Conservation (phyloP, 176 grass and related monocot species). For the Chloris gayana region DNA sequence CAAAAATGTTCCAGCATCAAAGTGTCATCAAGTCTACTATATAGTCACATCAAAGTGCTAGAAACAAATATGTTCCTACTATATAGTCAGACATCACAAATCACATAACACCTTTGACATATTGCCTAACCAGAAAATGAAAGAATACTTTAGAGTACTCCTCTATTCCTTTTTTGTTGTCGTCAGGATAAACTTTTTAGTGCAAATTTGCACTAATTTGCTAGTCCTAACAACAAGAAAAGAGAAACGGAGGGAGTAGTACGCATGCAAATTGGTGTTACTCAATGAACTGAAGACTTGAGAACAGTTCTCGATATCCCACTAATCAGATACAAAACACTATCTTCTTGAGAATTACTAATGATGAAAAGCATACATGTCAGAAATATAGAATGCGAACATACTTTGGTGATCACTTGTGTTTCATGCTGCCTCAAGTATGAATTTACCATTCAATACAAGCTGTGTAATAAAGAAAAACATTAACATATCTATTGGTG, state of each 20-base stretch:
- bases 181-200: no score
- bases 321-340: not conserved
- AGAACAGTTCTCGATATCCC: not conserved
- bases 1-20: not conserved
- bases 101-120: not conserved
- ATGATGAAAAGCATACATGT: not conserved
- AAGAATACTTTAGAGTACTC: not conserved
- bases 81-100: not conserved
- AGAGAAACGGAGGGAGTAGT: no score
- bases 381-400: not conserved
- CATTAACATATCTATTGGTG: not conserved
- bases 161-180: no score
- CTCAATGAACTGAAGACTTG: not conserved
- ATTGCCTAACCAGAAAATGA: not conserved
- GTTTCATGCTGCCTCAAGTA: not conserved
- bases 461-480: not conserved
- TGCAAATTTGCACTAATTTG: no score
- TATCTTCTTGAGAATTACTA: not conserved
- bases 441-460: conserved; percentile 1
- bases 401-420: not conserved
- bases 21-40: not conserved
- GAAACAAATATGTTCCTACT: not conserved
- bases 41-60: not conserved
- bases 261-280: not conserved
- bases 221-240: no score